Evolutionary conservation across 345 rosid genomes (phyloP).

Genomic region (Brassica napus): DNA sequence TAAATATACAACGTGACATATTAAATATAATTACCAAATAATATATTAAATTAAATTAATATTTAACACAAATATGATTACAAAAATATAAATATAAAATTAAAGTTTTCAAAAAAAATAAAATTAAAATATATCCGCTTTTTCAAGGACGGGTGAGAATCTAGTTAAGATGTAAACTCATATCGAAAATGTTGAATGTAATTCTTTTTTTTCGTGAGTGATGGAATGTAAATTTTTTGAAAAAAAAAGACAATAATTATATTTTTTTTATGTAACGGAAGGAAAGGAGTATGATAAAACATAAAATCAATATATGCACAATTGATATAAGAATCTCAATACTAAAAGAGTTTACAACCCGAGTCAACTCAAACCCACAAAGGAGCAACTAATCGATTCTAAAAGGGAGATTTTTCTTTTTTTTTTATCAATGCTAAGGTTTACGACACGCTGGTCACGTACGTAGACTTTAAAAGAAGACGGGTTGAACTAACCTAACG

Average conservation of each 20-base stretch:
- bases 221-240: background rate
- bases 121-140: too few species aligned
- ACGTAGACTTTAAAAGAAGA: background rate
- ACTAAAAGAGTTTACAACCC: background rate
- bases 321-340: background rate
- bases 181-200: background rate
- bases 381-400: background rate
- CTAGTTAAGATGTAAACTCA: background rate
- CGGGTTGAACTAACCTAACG: constrained; percentile 1
- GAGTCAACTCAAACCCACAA: background rate
- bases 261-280: background rate
- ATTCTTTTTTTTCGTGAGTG: too few species aligned
- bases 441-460: background rate
- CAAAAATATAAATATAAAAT: too few species aligned
- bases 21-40: too few species aligned
- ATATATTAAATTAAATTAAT: too few species aligned
- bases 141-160: too few species aligned
- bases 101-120: too few species aligned
- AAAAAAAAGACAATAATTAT: too few species aligned
- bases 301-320: background rate
- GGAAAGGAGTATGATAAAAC: background rate
- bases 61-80: too few species aligned
- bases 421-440: background rate
- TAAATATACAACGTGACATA: too few species aligned
- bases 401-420: background rate